Base-by-base conservation (phyloP, 768 basidiomycete species). In the Ramaria rubella region DNA sequence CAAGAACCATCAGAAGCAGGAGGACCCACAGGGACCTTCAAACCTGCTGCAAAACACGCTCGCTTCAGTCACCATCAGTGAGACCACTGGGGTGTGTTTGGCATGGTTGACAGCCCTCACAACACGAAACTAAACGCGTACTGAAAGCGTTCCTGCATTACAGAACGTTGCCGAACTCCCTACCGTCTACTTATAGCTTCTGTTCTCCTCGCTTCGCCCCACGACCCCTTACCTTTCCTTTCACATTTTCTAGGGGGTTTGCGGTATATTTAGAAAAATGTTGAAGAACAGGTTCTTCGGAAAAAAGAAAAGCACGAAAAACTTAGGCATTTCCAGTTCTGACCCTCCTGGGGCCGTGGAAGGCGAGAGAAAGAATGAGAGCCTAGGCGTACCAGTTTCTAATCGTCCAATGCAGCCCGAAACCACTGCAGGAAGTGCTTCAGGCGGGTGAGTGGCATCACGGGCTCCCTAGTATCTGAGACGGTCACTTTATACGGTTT, bases 241-340 rank as follows among this genome's bases (percentile, higher is more conserved):
- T 38, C 36, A 38, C 36, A 38, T 11, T 11, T 38, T n/a, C n/a
- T 38, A n/a, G n/a, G 36, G 11, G 11, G 36, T 38, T 38, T 11
- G 11, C n/a, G 36, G 11, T n/a, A 11, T n/a, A 38, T 11, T 38
- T 11, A n/a, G n/a, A n/a, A 48, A 48, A n/a, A 48, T 48, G 6
- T 26, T 48, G 46, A 48, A 48, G 29, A 48, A 26, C 46, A 48
- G 46, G n/a, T 48, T 27, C 24, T 48, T 48, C 12, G 46, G 46
- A 19, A 48, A 24, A 27, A 48, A 48, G 24, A 48, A 48, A 24
- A 48, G 46, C 14, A 30, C n/a, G 17, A 48, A 48, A 26, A 30
- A 48, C 29, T n/a, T 27, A 26, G 46, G 46, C 11, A 48, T 48
- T 30, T 48, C 46, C 24, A 48, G 21, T n/a, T 48, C 46, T 27